These are phyloP conservation scores for Colletotrichum sp. DNA, from an alignment of 2,329 filamentous ascomycete species.

Conservation along the genomic window DNA sequence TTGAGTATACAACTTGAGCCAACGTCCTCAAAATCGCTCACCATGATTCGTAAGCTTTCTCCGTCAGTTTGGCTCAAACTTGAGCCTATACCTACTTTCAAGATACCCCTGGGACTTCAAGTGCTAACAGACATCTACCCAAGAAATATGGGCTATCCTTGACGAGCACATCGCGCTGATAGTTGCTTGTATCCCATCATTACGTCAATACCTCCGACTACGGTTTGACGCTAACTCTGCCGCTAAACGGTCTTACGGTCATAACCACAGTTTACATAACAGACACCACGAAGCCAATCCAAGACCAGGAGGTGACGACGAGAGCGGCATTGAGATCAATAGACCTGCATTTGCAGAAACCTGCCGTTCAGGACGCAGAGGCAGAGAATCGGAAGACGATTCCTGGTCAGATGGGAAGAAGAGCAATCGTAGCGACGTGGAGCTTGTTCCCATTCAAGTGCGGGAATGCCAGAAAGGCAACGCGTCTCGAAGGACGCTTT, in stretches of 20 bases:
- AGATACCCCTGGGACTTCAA: not conserved
- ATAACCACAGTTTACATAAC: not conserved
- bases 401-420: not conserved
- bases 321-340: not conserved
- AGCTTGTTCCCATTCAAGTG: not conserved
- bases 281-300: not conserved
- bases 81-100: not conserved
- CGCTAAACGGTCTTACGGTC: not conserved
- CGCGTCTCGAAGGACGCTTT: not conserved
- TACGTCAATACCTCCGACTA: not conserved
- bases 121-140: not conserved
- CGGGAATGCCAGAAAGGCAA: not conserved
- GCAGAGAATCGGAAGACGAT: not conserved
- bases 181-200: not conserved
- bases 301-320: not conserved
- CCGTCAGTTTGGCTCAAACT: not conserved
- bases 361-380: not conserved
- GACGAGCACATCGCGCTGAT: not conserved
- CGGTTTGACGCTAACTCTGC: not conserved
- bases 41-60: not conserved
- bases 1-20: not conserved
- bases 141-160: not conserved
- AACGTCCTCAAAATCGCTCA: not conserved
- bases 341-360: not conserved
- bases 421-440: not conserved